Percentiles rank a stretch among this genome's conserved stretches.
Evolutionary conservation across 768 basidiomycete genomes (phyloP).

Genomic region (Leucosporidium yakuticum): DNA sequence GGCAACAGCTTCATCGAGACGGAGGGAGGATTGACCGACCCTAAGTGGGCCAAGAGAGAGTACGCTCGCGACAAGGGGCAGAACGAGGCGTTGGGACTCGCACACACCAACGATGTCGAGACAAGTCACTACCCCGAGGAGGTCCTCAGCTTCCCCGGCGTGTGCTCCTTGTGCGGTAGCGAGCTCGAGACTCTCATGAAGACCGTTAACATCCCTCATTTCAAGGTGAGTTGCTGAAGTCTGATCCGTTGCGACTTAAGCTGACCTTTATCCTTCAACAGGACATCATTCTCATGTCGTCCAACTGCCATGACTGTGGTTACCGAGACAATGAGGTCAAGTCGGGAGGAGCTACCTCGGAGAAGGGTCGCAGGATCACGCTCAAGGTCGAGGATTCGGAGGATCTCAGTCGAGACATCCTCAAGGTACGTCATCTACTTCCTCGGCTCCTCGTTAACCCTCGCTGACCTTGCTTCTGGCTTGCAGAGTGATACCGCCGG

Average conservation of each 20-base stretch:
- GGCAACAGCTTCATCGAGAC: slow-evolving; percentile 92
- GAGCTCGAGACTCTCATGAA: slow-evolving; percentile 85
- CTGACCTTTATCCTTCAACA: slow-evolving; percentile 41
- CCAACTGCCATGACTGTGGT: slow-evolving; percentile 89
- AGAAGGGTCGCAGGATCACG: slow-evolving; percentile 75
- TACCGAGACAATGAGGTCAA: slow-evolving; percentile 98
- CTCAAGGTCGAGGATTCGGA: slow-evolving; percentile 87
- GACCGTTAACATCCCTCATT: slow-evolving; percentile 92
- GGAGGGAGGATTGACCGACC: slow-evolving; percentile 81
- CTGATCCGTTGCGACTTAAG: not conserved
- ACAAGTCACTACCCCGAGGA: slow-evolving; percentile 60
- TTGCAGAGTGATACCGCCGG: slow-evolving; percentile 85
- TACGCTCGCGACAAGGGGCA: slow-evolving; percentile 75
- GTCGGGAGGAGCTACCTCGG: slow-evolving; percentile 81
- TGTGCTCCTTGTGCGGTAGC: slow-evolving; percentile 82
- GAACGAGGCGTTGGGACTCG: slow-evolving; percentile 70
- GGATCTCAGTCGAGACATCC: slow-evolving; percentile 83
- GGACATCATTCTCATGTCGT: slow-evolving; percentile 98
- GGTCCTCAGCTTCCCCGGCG: slow-evolving; percentile 76
- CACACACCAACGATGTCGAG: slow-evolving; percentile 44
- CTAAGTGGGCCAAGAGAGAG: slow-evolving; percentile 82
- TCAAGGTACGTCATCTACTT: slow-evolving; percentile 59
- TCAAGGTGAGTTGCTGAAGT: slow-evolving; percentile 59
- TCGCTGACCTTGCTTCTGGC: not conserved
- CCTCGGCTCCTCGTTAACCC: not conserved